phyloP scores from a whole-genome alignment of 2,329 filamentous ascomycete species.

The Penicillium janthinellum region DNA sequence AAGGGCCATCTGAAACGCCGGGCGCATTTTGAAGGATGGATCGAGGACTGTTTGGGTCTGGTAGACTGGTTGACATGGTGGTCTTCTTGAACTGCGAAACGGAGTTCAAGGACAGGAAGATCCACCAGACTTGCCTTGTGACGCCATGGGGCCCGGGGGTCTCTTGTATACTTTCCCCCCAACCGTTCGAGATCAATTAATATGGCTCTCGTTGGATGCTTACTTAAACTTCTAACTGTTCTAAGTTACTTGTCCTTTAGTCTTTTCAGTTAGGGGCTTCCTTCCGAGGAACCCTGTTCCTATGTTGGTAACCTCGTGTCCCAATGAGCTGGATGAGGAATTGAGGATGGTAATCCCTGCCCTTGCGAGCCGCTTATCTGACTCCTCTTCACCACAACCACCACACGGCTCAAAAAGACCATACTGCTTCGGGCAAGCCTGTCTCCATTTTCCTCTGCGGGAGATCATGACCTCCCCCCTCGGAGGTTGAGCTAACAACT shows the following conservation, averaged over 20 bases:
- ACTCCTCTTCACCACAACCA: neutral
- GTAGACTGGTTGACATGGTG: too few relatives aligned
- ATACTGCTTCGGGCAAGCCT: neutral
- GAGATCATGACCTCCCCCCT: neutral
- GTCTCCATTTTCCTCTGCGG: neutral
- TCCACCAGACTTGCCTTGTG: neutral
- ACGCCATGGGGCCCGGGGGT: neutral
- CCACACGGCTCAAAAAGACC: neutral
- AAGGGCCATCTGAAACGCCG: slow-evolving; percentile 35
- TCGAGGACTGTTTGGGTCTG: slow-evolving; percentile 3
- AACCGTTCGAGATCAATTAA: slow-evolving; percentile 18
- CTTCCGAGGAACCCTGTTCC: neutral
- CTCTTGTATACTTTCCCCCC: slow-evolving; percentile 1
- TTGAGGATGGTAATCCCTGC: neutral
- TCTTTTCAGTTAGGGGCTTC: neutral
- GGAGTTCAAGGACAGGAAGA: neutral
- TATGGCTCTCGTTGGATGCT: neutral
- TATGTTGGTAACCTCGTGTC: neutral
- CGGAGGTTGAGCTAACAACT: slow-evolving; percentile 2
- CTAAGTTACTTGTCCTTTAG: neutral
- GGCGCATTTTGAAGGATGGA: slow-evolving; percentile 18
- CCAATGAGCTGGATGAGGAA: neutral
- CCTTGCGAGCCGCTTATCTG: neutral
- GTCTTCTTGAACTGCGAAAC: neutral
- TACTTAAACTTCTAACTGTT: slow-evolving; percentile 4